Evolutionary conservation across 2,329 filamentous ascomycete species (phyloP), one percentile per base, ranked within the genome.

Genomic region (Apiospora aurea): DNA sequence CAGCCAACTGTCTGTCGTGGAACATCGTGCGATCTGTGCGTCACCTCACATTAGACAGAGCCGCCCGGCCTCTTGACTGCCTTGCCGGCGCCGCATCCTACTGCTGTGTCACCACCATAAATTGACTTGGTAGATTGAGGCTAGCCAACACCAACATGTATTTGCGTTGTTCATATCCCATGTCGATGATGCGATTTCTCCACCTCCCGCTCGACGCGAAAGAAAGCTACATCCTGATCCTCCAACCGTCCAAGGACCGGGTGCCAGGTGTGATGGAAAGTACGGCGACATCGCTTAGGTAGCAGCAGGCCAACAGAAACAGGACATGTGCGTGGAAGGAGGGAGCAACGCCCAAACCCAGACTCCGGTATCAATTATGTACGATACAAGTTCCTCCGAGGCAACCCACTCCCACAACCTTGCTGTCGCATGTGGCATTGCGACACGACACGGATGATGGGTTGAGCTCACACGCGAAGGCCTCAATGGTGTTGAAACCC

Each of bases 401-500:
- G 13, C 14, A 41, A 18, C 10, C 34, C 57, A n/a, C 38, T 64
- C 34, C 34, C 41, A n/a, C 57, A 64, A 64, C 18, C 18, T 41
- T 41, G 29, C 21, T 11, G 57, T 41, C 29, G 29, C 34, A 41
- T 16, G 1, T 41, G 57, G 4, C 29, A 21, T 38, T 38, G 34
- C 8, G 41, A 43, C 34, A 38, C 29, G 18, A n/a, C 29, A 21
- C 29, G 26, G 16, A 18, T 10, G 29, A 38, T 21, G 29, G 4
- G 29, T 13, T 61, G 53, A n/a, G 53, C 29, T 61, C 53, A 38
- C 53, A 61, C 38, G 3, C 29, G 53, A 61, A 61, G 53, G 53
- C 29, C 53, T 68, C 41, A 26, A 46, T 68, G 66, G 66, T 46
- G 66, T 68, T 68, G 66, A 68, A 68, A 68, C 66, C 66, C 66